Base-by-base conservation (phyloP, 345 rosid genomes). In the Orychophragmus violaceus region DNA sequence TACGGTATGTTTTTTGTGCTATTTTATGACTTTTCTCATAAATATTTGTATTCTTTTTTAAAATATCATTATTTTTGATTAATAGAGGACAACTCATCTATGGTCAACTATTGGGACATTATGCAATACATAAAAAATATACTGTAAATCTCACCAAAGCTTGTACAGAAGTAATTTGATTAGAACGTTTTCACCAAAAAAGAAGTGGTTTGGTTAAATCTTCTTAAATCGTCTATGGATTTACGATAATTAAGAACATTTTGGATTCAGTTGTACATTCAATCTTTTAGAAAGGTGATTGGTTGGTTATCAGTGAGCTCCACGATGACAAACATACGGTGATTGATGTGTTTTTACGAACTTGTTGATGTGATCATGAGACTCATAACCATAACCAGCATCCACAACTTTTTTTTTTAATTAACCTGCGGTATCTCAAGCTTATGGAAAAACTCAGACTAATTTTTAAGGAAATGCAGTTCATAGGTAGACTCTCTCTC, bases 31-130 rank as follows among this genome's bases (percentile, higher is more conserved):
- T n/a, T n/a, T n/a, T n/a, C n/a, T n/a, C n/a, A n/a, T n/a, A n/a
- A n/a, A n/a, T n/a, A n/a, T n/a, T n/a, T n/a, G n/a, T n/a, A n/a
- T n/a, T n/a, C n/a, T n/a, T 44, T 0, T 42, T 5, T 4, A 22
- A 21, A 60, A n/a, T 12, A 10, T 23, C 10, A 46, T 46, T 21
- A 32, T 42, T 13, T 17, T 69, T 51, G 36, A 42, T 29, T 29
- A 19, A 35, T 24, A 23, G 8, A 61, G n/a, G 33, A 29, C 37
- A 32, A 32, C 48, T 44, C 63, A 32, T 5, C 28, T 18, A 32
- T 23, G 16, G 75, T 70, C 68, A 70, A 54, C 62, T 54, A 30
- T 16, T 60, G 27, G 9, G 17, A 56, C 14, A 11, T 35, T 3
- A 18, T 55, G 17, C 42, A 5, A 11, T 28, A 9, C 11, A 9